These are phyloP conservation scores for Cynanchum wilfordii DNA, from an alignment of 257 asterid species.

Conservation along the genomic window DNA sequence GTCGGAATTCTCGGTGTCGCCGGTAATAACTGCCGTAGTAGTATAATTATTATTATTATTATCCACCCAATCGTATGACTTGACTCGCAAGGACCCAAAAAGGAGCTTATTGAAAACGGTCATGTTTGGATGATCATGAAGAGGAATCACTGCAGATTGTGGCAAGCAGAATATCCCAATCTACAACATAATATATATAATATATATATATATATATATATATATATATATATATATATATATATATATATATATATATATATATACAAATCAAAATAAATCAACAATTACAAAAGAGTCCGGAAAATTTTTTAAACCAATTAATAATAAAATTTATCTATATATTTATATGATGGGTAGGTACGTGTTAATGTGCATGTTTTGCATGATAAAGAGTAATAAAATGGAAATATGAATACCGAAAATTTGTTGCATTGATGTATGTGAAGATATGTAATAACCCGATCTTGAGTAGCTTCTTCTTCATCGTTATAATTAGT, in stretches of 20 bases:
- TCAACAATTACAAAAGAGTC: too few species aligned
- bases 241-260: too few species aligned
- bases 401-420: slow-evolving; percentile 1
- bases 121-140: slow-evolving; percentile 42
- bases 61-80: slow-evolving; percentile 35
- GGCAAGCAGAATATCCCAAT: slow-evolving; percentile 34
- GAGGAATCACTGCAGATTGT: slow-evolving; percentile 34
- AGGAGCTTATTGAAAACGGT: slow-evolving; percentile 37
- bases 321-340: too few species aligned
- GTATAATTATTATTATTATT: neutral
- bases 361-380: neutral
- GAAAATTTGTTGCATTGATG: slow-evolving; percentile 20
- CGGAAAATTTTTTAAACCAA: too few species aligned
- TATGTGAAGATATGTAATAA: slow-evolving; percentile 17
- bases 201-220: too few species aligned
- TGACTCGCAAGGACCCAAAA: slow-evolving; percentile 26
- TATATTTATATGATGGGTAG: too few species aligned
- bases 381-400: neutral
- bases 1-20: neutral
- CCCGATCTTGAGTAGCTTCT: slow-evolving; percentile 11
- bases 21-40: neutral
- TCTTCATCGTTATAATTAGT: neutral
- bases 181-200: slow-evolving; percentile 1
- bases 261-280: too few species aligned
- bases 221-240: too few species aligned